Base-by-base conservation (phyloP, 768 basidiomycete genomes). In the Austroboletus festivus region DNA sequence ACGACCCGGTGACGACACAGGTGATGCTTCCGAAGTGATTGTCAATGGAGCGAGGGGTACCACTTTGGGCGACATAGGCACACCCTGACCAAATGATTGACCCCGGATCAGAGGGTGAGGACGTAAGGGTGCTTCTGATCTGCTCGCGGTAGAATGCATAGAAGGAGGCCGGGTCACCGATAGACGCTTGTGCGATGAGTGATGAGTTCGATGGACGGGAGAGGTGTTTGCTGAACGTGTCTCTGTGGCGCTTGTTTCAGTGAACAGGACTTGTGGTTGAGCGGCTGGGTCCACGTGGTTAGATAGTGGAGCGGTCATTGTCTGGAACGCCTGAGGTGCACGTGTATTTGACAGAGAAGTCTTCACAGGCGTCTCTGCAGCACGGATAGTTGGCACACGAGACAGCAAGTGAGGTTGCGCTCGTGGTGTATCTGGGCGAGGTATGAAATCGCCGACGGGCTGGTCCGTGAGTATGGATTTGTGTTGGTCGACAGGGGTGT, bases 71-170 rank as follows among this genome's bases (percentile, higher is more conserved):
- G 68, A 50, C 48, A 63, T 60, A 2, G 62, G 53, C 21, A 61
- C 44, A 35, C 65, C 64, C 38, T 69, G 74, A 6, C 83, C 81
- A 50, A 77, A 80, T 0, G 86, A 86, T 53, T 82, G 76, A 9
- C 85, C 86, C 47, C 87, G 82, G 54, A 89, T 88, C 44, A 89
- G 74, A 7, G 86, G 88, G 60, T 89, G 88, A 1, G 85, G 86
- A 15, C 84, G 83, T 42, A 85, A 53, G 6, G 59, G 69, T 1
- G 49, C 53, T 21, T 76, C 70, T 3, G 68, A 61, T 50, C 57
- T 59, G 39, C 68, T 69, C 33, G 68, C 61, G n/a, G 76, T 62
- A 15, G 85, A 86, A 58, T 85, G 79, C 26, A 68, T 78, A 5
- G 86, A 87, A 10, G 83, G 74, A 8, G 85, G 83, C 16, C 86